These are phyloP conservation scores for Macrophomina pseudophaseolina DNA, from an alignment of 2,329 filamentous ascomycete species.

Conservation along the genomic window DNA sequence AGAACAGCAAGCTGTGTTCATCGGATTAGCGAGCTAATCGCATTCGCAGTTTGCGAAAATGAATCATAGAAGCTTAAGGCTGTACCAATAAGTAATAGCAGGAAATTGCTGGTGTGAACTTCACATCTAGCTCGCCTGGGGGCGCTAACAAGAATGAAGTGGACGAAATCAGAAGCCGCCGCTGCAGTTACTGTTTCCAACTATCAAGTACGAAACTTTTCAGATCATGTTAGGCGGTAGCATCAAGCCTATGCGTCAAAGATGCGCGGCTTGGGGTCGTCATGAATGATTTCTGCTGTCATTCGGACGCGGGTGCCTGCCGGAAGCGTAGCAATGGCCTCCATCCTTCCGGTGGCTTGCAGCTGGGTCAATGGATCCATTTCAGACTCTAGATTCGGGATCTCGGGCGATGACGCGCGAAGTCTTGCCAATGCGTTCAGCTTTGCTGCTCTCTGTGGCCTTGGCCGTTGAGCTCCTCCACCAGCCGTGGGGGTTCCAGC, in stretches of 20 bases:
- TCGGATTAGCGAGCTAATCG: too few species aligned
- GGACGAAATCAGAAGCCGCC: too few species aligned
- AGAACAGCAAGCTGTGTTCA: too few species aligned
- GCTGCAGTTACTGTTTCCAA: too few species aligned
- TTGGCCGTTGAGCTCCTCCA: neutral
- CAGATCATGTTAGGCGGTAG: too few species aligned
- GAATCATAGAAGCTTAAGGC: too few species aligned
- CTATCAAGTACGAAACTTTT: too few species aligned
- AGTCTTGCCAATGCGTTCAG: neutral
- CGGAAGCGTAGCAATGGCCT: neutral
- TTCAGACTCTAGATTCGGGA: neutral
- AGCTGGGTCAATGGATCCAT: neutral
- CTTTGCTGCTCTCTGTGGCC: slow-evolving; percentile 4
- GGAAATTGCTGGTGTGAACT: too few species aligned
- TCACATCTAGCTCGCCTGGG: too few species aligned
- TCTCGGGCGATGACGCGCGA: neutral
- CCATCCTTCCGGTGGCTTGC: neutral
- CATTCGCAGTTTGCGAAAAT: too few species aligned
- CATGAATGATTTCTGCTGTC: slow-evolving; percentile 2
- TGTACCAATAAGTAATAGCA: too few species aligned
- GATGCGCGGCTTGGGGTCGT: neutral
- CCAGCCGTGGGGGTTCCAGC: neutral
- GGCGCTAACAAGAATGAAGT: too few species aligned
- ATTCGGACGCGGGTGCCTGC: slow-evolving; percentile 1
- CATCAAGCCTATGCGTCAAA: neutral